Percentiles rank a stretch among this genome's conserved stretches.
Evolutionary conservation across 2,329 filamentous ascomycete species (phyloP).

Genomic region (Colletotrichum gloeosporioides): DNA sequence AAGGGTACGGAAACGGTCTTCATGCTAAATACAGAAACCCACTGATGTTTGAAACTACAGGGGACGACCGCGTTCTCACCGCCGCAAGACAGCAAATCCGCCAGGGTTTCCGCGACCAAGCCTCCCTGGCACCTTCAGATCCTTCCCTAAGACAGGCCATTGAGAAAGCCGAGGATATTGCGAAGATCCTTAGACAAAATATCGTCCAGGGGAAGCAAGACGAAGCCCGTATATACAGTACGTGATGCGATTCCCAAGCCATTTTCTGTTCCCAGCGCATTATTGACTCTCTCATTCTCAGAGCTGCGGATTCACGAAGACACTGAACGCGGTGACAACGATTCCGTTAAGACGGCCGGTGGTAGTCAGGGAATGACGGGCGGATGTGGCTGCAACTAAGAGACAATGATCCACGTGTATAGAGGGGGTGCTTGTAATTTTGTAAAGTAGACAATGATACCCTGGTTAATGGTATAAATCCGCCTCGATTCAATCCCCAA

Average conservation of each 20-base stretch:
- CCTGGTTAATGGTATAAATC: background rate
- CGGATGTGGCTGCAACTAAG: slow-evolving; percentile 36
- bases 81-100: slow-evolving; percentile 79
- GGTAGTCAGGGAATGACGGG: slow-evolving; percentile 28
- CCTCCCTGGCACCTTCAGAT: slow-evolving; percentile 60
- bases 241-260: slow-evolving; percentile 34
- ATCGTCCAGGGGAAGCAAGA: slow-evolving; percentile 79
- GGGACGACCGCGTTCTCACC: slow-evolving; percentile 70
- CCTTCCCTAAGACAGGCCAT: slow-evolving; percentile 69
- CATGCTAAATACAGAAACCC: background rate
- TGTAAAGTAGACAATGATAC: slow-evolving; percentile 22
- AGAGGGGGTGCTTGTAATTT: background rate
- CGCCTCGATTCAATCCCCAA: background rate
- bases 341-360: slow-evolving; percentile 76
- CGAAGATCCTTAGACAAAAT: slow-evolving; percentile 79
- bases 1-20: slow-evolving; percentile 59
- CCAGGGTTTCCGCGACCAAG: slow-evolving; percentile 73
- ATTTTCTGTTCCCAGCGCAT: background rate
- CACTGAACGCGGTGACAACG: slow-evolving; percentile 92
- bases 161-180: slow-evolving; percentile 81
- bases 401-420: slow-evolving; percentile 27
- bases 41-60: slow-evolving; percentile 47
- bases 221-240: slow-evolving; percentile 65
- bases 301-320: slow-evolving; percentile 88
- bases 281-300: slow-evolving; percentile 39